These are phyloP conservation scores for Sporisorium sorghi DNA, from an alignment of 1,284 basidiomycete genomes.

Conservation along the genomic window DNA sequence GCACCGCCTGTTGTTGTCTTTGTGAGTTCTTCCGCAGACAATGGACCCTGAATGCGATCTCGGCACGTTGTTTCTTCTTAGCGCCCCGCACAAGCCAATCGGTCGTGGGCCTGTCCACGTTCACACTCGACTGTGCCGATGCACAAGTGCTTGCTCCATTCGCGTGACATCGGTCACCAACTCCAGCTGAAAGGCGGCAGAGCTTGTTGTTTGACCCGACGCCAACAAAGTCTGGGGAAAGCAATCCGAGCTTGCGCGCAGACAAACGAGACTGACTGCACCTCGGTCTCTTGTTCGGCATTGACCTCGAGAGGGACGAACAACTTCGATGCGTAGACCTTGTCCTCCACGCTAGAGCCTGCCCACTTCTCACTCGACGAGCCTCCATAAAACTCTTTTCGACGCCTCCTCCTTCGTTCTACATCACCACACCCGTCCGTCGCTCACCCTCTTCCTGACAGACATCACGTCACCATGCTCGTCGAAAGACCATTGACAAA, in stretches of 20 bases:
- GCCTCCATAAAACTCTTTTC: conserved; percentile 8
- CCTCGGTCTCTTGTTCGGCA: conserved; percentile 9
- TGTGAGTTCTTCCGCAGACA: not conserved
- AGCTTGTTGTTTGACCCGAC: too few relatives aligned
- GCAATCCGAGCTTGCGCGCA: not conserved
- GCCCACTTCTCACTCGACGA: not conserved
- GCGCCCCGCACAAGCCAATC: conserved; percentile 5
- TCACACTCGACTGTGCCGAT: conserved; percentile 1
- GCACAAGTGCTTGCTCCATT: not conserved
- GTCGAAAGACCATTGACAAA: conserved; percentile 45
- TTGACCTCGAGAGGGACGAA: too few relatives aligned
- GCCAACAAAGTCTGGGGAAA: conserved; percentile 8
- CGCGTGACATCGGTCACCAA: not conserved
- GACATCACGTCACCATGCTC: conserved; percentile 28
- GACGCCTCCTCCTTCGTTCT: not conserved
- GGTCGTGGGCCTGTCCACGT: conserved; percentile 10
- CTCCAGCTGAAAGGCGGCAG: too few relatives aligned
- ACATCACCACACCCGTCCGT: not conserved
- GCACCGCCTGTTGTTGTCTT: not conserved
- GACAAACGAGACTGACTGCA: not conserved
- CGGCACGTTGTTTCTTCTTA: too few relatives aligned
- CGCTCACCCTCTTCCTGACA: conserved; percentile 3
- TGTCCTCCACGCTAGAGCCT: not conserved
- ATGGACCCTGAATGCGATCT: conserved; percentile 21
- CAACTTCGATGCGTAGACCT: not conserved